Base-by-base conservation (phyloP, 2,329 filamentous ascomycete genomes). In the Botrytis elliptica region DNA sequence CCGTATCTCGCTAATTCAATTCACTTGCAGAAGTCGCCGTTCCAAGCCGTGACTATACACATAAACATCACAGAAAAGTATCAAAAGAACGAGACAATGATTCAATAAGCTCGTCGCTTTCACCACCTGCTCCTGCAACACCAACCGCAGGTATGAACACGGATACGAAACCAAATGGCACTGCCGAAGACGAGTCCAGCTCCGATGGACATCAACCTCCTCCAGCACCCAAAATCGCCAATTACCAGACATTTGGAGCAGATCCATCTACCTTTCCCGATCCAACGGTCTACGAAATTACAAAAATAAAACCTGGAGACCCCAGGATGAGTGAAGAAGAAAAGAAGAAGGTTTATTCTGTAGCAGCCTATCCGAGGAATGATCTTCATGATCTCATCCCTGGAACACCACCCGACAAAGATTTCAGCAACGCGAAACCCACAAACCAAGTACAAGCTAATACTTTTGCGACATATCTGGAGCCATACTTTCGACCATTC, bases 401-500 rank as follows among this genome's bases (percentile, higher is more conserved):
- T 18, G 96, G 96, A 66, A 91, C 92, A 57, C 93, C 95, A 1
- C 95, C 96, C 1, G 95, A 98, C 82, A 94, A 93, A 81, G 96
- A 99, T 84, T 98, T 98, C 80, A 98, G 93, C 81, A 97, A 90
- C 81, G 92, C 94, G 49, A 99, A 98, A 81, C 94, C 95, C 8
- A 91, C 91, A 33, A 97, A 95, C 79, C 96, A 99, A 84, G 96
- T 98, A 82, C 95, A 93, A 81, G 96, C 96, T 77, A 92, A 90
- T 73, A 97, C 95, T 2, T 99, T 99, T 82, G 91, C 92, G n/a
- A 91, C 92, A 9, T 97, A 96, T 81, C 88, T 97, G 72, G 96
- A 99, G 76, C 93, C 95, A 0, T 98, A 93, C 84, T 96, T 98
- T 77, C 90, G 95, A 9, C 90, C 92, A 0, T 92, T 97, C 78